A percentile compares a stretch with the other conserved stretches of the same genome.
These are phyloP conservation scores for Medicago arabica DNA, from an alignment of 306 rosid genomes.

Conservation along the genomic window DNA sequence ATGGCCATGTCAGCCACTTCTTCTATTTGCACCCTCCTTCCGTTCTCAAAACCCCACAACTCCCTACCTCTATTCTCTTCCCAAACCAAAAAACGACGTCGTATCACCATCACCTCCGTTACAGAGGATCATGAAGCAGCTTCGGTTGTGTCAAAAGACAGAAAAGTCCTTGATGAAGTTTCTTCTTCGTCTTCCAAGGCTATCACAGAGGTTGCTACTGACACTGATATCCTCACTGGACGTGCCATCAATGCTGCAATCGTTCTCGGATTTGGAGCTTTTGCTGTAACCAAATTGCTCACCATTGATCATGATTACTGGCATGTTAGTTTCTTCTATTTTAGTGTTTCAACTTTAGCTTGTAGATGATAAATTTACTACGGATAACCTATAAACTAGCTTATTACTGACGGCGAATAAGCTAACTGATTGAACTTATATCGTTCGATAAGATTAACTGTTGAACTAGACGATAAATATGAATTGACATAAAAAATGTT, in stretches of 20 bases:
- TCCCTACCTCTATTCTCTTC: conserved; percentile 33
- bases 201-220: conserved; percentile 31
- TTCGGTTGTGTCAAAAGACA: conserved; percentile 48
- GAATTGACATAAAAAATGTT: too few species aligned
- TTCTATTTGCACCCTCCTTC: conserved; percentile 47
- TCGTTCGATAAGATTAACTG: too few species aligned
- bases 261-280: conserved; percentile 87
- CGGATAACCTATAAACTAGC: too few species aligned
- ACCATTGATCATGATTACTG: conserved; percentile 91
- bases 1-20: conserved; percentile 72
- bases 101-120: conserved; percentile 49
- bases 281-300: conserved; percentile 81
- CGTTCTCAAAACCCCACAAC: conserved; percentile 37
- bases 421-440: too few species aligned
- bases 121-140: conserved; percentile 62
- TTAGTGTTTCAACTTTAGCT: too few species aligned
- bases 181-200: conserved; percentile 41
- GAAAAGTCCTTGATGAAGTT: conserved; percentile 29
- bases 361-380: too few species aligned
- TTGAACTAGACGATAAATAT: too few species aligned
- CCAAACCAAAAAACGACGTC: conserved; percentile 50
- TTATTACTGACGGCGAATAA: too few species aligned
- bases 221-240: conserved; percentile 48
- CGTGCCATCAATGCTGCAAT: conserved; percentile 73
- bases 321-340: conserved; percentile 66